phyloP scores from a whole-genome alignment of 1,284 basidiomycete species.

The Agroathelia rolfsii region DNA sequence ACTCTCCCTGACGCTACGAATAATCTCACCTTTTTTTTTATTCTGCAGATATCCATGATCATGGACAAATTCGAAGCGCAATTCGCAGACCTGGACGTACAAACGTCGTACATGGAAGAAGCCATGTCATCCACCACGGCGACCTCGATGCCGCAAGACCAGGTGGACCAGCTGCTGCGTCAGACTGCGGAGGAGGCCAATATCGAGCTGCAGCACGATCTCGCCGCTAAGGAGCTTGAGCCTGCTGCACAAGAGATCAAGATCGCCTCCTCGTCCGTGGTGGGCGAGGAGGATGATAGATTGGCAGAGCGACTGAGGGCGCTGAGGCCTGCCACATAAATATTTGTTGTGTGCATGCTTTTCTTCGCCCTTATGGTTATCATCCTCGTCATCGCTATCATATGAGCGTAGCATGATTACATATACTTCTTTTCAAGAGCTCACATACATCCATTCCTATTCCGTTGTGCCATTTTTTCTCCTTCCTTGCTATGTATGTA shows the following conservation, averaged over 20 bases:
- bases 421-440: no score
- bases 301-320: constrained; percentile 77
- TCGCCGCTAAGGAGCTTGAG: constrained; percentile 58
- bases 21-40: constrained; percentile 7
- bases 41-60: constrained; percentile 81
- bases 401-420: no score
- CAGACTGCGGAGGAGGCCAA: constrained; percentile 97
- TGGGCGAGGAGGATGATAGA: constrained; percentile 70
- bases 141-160: constrained; percentile 91
- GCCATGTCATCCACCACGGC: constrained; percentile 93
- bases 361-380: no score
- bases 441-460: no score
- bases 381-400: no score
- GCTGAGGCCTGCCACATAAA: constrained; percentile 62
- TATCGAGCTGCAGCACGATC: constrained; percentile 88
- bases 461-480: no score
- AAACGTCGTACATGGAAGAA: constrained; percentile 97
- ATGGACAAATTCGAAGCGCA: constrained; percentile 99
- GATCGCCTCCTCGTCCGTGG: constrained; percentile 42
- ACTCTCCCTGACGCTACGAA: constrained; percentile 3
- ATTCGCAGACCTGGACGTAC: constrained; percentile 95
- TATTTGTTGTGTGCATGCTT: no score
- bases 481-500: no score
- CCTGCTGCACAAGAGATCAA: constrained; percentile 43
- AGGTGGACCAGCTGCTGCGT: constrained; percentile 86